phyloP scores from a whole-genome alignment of 2,329 filamentous ascomycete genomes.

The Fusarium praegraminearum region DNA sequence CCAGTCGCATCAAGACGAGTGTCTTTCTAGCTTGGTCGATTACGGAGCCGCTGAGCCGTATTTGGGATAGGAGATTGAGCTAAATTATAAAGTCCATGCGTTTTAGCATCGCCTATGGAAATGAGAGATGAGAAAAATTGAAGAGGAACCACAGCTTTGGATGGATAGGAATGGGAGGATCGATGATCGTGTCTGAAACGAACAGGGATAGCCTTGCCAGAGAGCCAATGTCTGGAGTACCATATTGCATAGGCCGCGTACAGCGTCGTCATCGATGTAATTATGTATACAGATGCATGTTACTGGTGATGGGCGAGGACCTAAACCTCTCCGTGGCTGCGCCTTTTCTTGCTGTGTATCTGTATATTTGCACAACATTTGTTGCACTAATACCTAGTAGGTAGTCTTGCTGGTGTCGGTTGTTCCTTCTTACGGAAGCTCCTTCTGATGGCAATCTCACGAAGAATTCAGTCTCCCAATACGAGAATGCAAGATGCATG shows the following conservation, averaged over 20 bases:
- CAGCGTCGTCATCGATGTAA: slow-evolving; percentile 39
- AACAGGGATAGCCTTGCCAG: slow-evolving; percentile 25
- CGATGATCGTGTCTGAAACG: slow-evolving; percentile 32
- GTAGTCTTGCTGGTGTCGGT: not conserved
- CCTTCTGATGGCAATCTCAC: not conserved
- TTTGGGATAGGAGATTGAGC: slow-evolving; percentile 21
- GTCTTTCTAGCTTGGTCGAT: slow-evolving; percentile 14
- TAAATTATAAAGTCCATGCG: slow-evolving; percentile 20
- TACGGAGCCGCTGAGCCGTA: slow-evolving; percentile 14
- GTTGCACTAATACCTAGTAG: not conserved
- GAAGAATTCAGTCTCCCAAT: not conserved
- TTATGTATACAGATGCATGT: slow-evolving; percentile 17
- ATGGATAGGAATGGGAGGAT: slow-evolving; percentile 15
- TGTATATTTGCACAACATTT: not conserved
- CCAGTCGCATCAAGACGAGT: slow-evolving; percentile 4
- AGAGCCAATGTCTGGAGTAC: slow-evolving; percentile 10
- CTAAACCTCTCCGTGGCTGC: not conserved
- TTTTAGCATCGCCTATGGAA: slow-evolving; percentile 1
- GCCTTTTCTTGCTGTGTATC: not conserved
- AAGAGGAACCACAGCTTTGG: slow-evolving; percentile 4
- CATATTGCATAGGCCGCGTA: slow-evolving; percentile 34
- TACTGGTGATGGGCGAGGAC: not conserved
- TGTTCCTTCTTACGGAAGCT: not conserved
- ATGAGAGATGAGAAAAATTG: slow-evolving; percentile 10
- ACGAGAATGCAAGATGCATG: slow-evolving; percentile 21